Evolutionary conservation across 257 asterid genomes (phyloP).

Genomic region (Nicotiana tomentosiformis): DNA sequence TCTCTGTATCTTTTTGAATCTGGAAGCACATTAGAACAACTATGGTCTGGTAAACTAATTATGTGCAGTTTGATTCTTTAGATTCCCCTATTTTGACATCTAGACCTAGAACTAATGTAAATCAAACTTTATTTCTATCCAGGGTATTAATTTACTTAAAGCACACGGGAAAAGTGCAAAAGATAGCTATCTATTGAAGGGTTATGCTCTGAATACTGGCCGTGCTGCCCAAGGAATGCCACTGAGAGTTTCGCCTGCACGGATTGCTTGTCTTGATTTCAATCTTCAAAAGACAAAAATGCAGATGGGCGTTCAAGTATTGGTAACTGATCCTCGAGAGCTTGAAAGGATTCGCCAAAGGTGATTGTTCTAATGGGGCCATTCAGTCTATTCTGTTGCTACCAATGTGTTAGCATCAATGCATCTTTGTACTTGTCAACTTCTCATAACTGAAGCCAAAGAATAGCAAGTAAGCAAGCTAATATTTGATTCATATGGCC

Average conservation of each 20-base stretch:
- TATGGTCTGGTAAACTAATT: background rate
- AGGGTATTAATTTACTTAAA: conserved; percentile 91
- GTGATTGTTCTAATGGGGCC: conserved; percentile 23
- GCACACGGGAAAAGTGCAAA: conserved; percentile 94
- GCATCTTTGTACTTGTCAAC: background rate
- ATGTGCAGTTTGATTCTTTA: background rate
- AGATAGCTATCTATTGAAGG: conserved; percentile 79
- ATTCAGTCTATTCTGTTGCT: background rate
- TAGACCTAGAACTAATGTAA: background rate
- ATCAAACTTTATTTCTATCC: conserved; percentile 12
- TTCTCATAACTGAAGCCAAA: background rate
- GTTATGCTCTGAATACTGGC: conserved; percentile 88
- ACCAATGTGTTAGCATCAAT: background rate
- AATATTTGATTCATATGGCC: background rate
- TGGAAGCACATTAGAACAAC: background rate
- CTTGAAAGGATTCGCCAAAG: conserved; percentile 94
- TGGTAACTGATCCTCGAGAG: conserved; percentile 89
- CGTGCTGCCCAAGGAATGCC: conserved; percentile 98
- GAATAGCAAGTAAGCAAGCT: background rate
- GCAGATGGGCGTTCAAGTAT: conserved; percentile 97
- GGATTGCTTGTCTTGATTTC: conserved; percentile 88
- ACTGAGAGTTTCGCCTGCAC: conserved; percentile 73
- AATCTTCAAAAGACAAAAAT: conserved; percentile 89
- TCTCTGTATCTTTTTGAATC: background rate
- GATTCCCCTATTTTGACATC: background rate